Evolutionary conservation across 768 basidiomycete genomes (phyloP).

Genomic region (Amanita pseudoporphyria): DNA sequence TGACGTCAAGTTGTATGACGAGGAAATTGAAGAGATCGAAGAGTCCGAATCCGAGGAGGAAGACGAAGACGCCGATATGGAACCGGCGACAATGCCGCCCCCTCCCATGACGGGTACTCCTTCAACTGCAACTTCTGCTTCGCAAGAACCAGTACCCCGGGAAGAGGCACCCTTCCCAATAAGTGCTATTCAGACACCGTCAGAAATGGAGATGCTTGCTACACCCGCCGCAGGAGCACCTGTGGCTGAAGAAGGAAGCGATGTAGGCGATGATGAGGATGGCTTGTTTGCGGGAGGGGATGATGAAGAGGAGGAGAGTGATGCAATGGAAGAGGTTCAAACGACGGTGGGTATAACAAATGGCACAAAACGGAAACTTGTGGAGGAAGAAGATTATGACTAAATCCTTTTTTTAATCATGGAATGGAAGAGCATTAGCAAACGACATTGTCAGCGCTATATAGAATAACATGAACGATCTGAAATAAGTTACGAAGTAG

Average conservation of each 20-base stretch:
- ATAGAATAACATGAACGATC: slow-evolving; percentile 12
- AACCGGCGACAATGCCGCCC: slow-evolving; percentile 45
- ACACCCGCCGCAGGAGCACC: slow-evolving; percentile 28
- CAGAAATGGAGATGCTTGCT: slow-evolving; percentile 61
- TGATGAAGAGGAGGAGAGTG: slow-evolving; percentile 70
- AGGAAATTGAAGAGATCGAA: slow-evolving; percentile 76
- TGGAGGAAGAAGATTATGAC: slow-evolving; percentile 86
- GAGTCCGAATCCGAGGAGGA: slow-evolving; percentile 63
- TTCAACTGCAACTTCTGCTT: slow-evolving; percentile 18
- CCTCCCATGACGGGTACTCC: slow-evolving; percentile 12
- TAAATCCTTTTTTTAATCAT: slow-evolving; percentile 17
- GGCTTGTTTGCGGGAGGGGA: slow-evolving; percentile 70
- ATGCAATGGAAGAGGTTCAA: slow-evolving; percentile 74
- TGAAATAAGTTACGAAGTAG: slow-evolving; percentile 13
- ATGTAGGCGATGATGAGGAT: slow-evolving; percentile 64
- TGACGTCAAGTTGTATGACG: slow-evolving; percentile 64
- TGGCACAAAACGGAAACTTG: slow-evolving; percentile 68
- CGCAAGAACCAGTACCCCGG: slow-evolving; percentile 26
- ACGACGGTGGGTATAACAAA: slow-evolving; percentile 36
- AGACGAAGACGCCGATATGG: slow-evolving; percentile 61
- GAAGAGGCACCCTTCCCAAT: slow-evolving; percentile 50
- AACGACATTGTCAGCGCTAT: neutral
- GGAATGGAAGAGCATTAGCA: neutral
- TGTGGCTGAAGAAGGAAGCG: slow-evolving; percentile 55
- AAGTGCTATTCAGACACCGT: slow-evolving; percentile 51